A percentile compares a stretch with the other conserved stretches of the same genome.
phyloP scores from a whole-genome alignment of 441 rosid genomes.

The Euphorbia celastroides region DNA sequence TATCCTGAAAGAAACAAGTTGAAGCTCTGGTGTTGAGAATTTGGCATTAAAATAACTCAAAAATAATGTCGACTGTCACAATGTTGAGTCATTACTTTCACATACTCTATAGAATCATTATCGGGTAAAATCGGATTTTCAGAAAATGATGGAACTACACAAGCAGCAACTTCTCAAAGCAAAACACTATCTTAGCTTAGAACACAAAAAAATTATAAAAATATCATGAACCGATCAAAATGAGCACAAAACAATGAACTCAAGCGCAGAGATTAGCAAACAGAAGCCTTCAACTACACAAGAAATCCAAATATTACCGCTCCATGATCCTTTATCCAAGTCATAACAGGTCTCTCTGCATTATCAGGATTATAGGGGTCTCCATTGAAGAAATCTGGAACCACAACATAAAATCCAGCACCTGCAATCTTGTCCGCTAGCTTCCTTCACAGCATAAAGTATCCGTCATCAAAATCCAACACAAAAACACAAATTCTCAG shows the following conservation, averaged over 20 bases:
- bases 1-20: slow-evolving; percentile 27
- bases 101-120: neutral
- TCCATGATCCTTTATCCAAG: slow-evolving; percentile 52
- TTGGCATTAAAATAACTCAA: neutral
- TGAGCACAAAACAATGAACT: neutral
- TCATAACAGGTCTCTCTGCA: slow-evolving; percentile 24
- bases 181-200: neutral
- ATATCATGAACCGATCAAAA: neutral
- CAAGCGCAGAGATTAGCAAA: neutral
- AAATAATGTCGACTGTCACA: neutral
- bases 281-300: neutral
- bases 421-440: slow-evolving; percentile 65
- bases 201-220: neutral
- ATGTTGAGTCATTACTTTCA: neutral
- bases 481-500: too few relatives aligned
- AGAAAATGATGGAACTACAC: neutral
- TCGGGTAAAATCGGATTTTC: neutral
- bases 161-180: neutral
- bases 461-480: too few relatives aligned
- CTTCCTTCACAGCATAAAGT: too few relatives aligned
- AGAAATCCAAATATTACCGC: slow-evolving; percentile 30
- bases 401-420: slow-evolving; percentile 60
- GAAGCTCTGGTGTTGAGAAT: slow-evolving; percentile 11
- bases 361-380: slow-evolving; percentile 45
- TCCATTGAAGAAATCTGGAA: slow-evolving; percentile 64